These are phyloP conservation scores for Diutina catenulata DNA, from an alignment of 1,139 yeast species.

Conservation along the genomic window DNA sequence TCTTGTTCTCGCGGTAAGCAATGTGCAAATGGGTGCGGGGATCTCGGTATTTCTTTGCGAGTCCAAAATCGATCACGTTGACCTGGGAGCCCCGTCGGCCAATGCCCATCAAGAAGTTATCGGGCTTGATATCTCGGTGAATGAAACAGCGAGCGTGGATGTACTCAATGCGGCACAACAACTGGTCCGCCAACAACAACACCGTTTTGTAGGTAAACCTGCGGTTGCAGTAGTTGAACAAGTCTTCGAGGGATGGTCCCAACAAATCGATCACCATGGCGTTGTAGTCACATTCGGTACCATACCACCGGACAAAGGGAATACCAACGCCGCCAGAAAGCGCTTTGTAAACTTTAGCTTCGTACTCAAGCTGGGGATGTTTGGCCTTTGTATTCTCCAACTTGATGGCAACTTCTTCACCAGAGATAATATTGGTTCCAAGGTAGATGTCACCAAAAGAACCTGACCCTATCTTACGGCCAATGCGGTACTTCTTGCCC, in stretches of 20 bases:
- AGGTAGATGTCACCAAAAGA: slow-evolving; percentile 95
- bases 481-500: slow-evolving; percentile 90
- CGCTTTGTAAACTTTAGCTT: slow-evolving; percentile 89
- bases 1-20: slow-evolving; percentile 92
- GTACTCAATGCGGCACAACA: slow-evolving; percentile 87
- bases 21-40: slow-evolving; percentile 93
- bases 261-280: slow-evolving; percentile 94
- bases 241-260: slow-evolving; percentile 92
- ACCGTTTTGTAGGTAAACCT: slow-evolving; percentile 92
- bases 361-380: slow-evolving; percentile 95
- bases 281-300: slow-evolving; percentile 91
- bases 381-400: slow-evolving; percentile 82
- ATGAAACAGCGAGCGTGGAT: slow-evolving; percentile 93
- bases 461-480: slow-evolving; percentile 94
- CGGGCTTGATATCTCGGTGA: slow-evolving; percentile 90
- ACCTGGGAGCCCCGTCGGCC: slow-evolving; percentile 94
- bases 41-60: slow-evolving; percentile 92
- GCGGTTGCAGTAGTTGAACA: slow-evolving; percentile 91
- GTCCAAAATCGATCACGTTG: slow-evolving; percentile 92
- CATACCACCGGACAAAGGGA: slow-evolving; percentile 95
- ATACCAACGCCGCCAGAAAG: slow-evolving; percentile 96
- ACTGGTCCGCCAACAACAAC: slow-evolving; percentile 83
- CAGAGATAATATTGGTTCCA: slow-evolving; percentile 86
- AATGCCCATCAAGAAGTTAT: slow-evolving; percentile 92
- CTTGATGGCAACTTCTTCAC: slow-evolving; percentile 96